Evolutionary conservation across 2,329 filamentous ascomycete species (phyloP).

Genomic region (Colletotrichum sp.): DNA sequence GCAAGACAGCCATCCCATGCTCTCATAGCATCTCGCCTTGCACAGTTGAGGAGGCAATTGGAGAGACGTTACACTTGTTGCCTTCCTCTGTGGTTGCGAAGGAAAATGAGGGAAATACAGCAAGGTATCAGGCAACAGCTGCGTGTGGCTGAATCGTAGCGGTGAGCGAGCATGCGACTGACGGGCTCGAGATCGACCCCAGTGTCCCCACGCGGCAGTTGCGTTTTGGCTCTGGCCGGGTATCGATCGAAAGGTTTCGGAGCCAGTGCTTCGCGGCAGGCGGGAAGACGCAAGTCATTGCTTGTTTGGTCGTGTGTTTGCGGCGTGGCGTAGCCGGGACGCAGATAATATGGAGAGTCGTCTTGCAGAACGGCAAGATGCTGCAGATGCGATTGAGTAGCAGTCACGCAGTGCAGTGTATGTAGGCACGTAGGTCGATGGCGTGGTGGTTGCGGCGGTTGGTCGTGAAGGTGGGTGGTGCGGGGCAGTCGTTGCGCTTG

Average conservation of each 20-base stretch:
- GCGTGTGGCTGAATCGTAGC: neutral
- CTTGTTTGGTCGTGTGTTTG: conserved; percentile 4
- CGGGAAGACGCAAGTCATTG: conserved; percentile 11
- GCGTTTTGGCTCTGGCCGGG: neutral
- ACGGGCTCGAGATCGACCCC: conserved; percentile 5
- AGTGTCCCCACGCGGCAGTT: conserved; percentile 13
- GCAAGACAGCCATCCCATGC: conserved; percentile 5
- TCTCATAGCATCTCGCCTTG: neutral
- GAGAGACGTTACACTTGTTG: conserved; percentile 9
- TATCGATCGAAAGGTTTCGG: neutral
- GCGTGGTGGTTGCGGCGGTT: neutral
- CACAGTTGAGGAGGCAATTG: neutral
- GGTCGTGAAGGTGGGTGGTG: neutral
- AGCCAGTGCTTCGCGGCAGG: neutral
- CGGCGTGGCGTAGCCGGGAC: neutral
- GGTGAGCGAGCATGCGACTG: neutral
- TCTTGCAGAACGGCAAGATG: neutral
- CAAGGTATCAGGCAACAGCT: neutral
- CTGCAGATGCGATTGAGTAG: neutral
- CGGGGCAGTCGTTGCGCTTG: neutral
- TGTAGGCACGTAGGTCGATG: neutral
- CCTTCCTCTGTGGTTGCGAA: neutral
- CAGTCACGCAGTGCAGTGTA: neutral
- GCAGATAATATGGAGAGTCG: neutral
- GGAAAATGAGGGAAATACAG: neutral